These are phyloP conservation scores for Kwoniella botswanensis DNA, from an alignment of 768 basidiomycete species.

Conservation along the genomic window DNA sequence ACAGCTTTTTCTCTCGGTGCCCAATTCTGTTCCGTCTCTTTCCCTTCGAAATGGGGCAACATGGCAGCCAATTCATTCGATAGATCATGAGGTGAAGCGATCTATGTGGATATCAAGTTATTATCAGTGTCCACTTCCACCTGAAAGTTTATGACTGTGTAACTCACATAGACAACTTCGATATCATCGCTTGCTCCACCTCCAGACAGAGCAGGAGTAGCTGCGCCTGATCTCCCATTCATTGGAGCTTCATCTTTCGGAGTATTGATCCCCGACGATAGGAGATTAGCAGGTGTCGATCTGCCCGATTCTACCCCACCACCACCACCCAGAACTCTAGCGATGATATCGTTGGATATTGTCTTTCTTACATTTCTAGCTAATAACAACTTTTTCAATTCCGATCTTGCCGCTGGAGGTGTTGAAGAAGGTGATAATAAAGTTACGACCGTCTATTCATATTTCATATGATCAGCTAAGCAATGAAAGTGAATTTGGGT, in stretches of 20 bases:
- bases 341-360: conserved; percentile 78
- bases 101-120: conserved; percentile 30
- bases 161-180: conserved; percentile 47
- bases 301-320: conserved; percentile 11
- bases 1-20: conserved; percentile 76
- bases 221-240: conserved; percentile 12
- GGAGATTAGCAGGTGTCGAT: conserved; percentile 13
- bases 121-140: too few species aligned
- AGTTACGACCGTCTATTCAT: conserved; percentile 68
- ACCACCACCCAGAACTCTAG: conserved; percentile 40
- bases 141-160: not conserved
- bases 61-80: conserved; percentile 82
- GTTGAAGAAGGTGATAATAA: conserved; percentile 84
- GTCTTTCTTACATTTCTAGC: conserved; percentile 80
- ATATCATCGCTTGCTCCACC: conserved; percentile 35
- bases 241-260: not conserved
- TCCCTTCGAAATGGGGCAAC: conserved; percentile 88
- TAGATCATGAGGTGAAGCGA: conserved; percentile 83
- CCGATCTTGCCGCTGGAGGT: conserved; percentile 82
- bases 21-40: conserved; percentile 98
- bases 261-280: not conserved
- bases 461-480: not conserved
- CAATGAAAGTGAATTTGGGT: not conserved
- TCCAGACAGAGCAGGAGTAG: conserved; percentile 12
- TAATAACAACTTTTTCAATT: conserved; percentile 87